Base-by-base conservation (phyloP, 164 flowering plant genomes). In the Liriodendron chinense region DNA sequence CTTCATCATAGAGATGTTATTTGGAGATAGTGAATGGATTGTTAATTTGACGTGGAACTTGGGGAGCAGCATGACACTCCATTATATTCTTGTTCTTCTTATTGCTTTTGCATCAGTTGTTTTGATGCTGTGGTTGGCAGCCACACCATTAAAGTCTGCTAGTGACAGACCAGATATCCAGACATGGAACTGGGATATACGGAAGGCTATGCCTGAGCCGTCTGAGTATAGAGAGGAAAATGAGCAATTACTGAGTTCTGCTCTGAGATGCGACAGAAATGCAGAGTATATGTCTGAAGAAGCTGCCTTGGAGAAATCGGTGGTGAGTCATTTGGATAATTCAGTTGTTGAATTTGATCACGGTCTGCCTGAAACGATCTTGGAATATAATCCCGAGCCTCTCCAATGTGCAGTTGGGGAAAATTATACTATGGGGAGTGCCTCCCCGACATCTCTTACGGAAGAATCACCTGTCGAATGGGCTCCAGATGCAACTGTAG, bases 11-110 rank as follows among this genome's bases (percentile, higher is more conserved):
- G 99, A 96, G 83, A 78, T 94, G 92, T 68, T 90, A 16, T 94
- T 93, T 83, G 99, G 99, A 12, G 82, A 84, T 70, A 89, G 94
- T 83, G 98, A 92, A 47, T 91, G 97, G 98, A 93, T 87, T 5
- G 9, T 12, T 16, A 53, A 53, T 53, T 12, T 53, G 59, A 80
- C 82, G 76, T 89, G 94, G 94, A 91, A 78, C 70, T 77, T 85
- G 71, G 93, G 93, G 64, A 82, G 80, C 77, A 81, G 75, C 68
- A 24, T 77, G 12, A 78, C 90, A 34, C 48, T 82, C 47, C 67
- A 90, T 3, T 93, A 86, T 83, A 63, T 85, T 72, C 8, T 87
- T 74, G 90, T 96, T 78, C 87, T 92, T 34, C 22, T 81, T 22
- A 78, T 80, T 74, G 87, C 87, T 53, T 84, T 81, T 83, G 81